Evolutionary conservation across 345 rosid species (phyloP), one percentile per base, ranked within the genome.

Genomic region (Lumnitzera racemosa): DNA sequence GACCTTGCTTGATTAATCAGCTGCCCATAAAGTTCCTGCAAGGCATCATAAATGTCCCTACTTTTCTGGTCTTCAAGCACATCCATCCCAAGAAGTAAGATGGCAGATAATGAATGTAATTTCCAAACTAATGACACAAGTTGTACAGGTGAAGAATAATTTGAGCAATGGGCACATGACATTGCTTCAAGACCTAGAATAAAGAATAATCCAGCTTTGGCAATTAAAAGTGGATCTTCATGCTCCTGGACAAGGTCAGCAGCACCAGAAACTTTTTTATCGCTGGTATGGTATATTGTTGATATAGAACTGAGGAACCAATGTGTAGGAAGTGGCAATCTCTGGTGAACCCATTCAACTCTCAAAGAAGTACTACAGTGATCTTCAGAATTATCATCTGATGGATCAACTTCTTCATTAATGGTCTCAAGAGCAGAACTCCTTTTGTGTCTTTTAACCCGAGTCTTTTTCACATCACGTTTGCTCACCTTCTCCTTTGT

Each of bases 231-330:
- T 50, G 67, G 49, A 46, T 75, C 80, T 25, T 36, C 55, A 15
- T 84, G 50, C 20, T 76, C 78, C 66, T 49, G 74, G 43, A 61
- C 47, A 36, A 14, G 24, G 71, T 70, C 63, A 51, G 57, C 14
- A 10, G 25, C 24, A 57, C 63, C 63, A 29, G 80, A 62, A 56
- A 14, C 53, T 61, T 63, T 72, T 51, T 51, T 61, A 60, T 52
- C 69, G 59, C 76, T 61, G 58, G 68, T 67, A 49, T 65, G 61
- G 73, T 77, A 66, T 62, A 75, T 67, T 53, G 80, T 79, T 71
- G 89, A 53, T 56, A 92, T 76, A 68, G 98, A 80, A 76, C 94
- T 92, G 65, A 92, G 90, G 75, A 89, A 85, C 96, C 98, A 92
- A 66, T 89, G 96, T 65, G 67, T 58, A 56, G 96, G 91, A 66